A percentile compares a stretch with the other conserved stretches of the same genome.
phyloP scores from a whole-genome alignment of 495 filamentous ascomycete genomes.

The Cercophora samala region DNA sequence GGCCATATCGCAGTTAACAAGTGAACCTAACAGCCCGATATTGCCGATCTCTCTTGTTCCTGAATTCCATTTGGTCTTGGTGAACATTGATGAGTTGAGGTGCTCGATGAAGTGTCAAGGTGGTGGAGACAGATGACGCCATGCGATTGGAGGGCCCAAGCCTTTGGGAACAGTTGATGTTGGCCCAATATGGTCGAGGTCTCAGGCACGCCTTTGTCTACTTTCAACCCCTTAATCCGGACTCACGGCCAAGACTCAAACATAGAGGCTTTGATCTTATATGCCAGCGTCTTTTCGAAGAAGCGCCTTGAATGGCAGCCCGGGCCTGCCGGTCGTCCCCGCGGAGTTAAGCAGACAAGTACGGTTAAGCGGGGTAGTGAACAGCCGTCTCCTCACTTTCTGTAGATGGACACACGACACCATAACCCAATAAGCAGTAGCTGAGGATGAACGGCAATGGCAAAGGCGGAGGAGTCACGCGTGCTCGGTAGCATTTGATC shows the following conservation, averaged over 20 bases:
- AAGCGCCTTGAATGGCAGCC: neutral
- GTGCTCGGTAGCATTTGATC: neutral
- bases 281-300: neutral
- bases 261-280: neutral
- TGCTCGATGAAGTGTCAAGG: neutral
- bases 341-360: neutral
- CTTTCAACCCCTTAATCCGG: neutral
- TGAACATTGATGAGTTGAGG: neutral
- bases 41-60: neutral
- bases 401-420: neutral
- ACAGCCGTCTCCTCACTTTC: neutral
- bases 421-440: neutral
- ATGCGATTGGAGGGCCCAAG: constrained; percentile 6
- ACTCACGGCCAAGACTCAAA: neutral
- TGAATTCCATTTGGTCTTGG: neutral
- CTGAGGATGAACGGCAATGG: neutral
- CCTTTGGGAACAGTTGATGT: neutral
- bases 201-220: neutral
- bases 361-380: neutral
- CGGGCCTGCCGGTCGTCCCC: neutral
- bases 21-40: neutral
- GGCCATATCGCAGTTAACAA: neutral
- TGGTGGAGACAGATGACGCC: constrained; percentile 1
- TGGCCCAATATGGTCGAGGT: neutral
- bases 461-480: neutral